A percentile compares a stretch with the other conserved stretches of the same genome.
Evolutionary conservation across 2,329 filamentous ascomycete species (phyloP).

Genomic region (Trichoderma aggressivum): DNA sequence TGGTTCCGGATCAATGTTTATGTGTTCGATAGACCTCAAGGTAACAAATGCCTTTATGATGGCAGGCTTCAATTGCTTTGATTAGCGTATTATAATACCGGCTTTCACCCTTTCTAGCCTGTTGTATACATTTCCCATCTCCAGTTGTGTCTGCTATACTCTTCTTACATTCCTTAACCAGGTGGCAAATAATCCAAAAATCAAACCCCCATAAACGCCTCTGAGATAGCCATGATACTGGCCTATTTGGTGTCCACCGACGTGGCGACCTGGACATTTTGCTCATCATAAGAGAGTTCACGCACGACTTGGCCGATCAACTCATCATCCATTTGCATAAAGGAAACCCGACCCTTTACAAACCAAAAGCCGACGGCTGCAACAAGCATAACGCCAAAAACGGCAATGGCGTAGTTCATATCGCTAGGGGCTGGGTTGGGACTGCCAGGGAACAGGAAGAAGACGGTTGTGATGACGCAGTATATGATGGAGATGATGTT

Average conservation of each 20-base stretch:
- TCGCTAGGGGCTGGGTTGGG: slow-evolving; percentile 46
- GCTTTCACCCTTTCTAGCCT: background rate
- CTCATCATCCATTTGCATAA: slow-evolving; percentile 23
- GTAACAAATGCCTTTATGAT: background rate
- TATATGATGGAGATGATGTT: slow-evolving; percentile 52
- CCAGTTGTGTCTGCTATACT: background rate
- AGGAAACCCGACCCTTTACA: slow-evolving; percentile 39
- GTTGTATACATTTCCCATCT: background rate
- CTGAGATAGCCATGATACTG: background rate
- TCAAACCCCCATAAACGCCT: background rate
- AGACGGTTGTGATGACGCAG: slow-evolving; percentile 50
- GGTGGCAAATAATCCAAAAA: background rate
- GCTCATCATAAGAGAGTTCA: background rate
- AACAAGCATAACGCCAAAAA: slow-evolving; percentile 54
- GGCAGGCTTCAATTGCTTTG: background rate
- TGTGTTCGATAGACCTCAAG: background rate
- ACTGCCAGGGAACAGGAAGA: slow-evolving; percentile 51
- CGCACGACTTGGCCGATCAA: slow-evolving; percentile 18
- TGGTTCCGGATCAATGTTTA: background rate
- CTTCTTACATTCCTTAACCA: background rate
- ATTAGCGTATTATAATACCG: background rate
- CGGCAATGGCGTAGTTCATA: slow-evolving; percentile 57
- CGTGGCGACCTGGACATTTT: background rate
- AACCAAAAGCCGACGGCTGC: slow-evolving; percentile 51
- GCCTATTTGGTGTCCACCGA: background rate